A percentile compares a stretch with the other conserved stretches of the same genome.
phyloP scores from a whole-genome alignment of 495 filamentous ascomycete genomes.

The Xylaria acuta region DNA sequence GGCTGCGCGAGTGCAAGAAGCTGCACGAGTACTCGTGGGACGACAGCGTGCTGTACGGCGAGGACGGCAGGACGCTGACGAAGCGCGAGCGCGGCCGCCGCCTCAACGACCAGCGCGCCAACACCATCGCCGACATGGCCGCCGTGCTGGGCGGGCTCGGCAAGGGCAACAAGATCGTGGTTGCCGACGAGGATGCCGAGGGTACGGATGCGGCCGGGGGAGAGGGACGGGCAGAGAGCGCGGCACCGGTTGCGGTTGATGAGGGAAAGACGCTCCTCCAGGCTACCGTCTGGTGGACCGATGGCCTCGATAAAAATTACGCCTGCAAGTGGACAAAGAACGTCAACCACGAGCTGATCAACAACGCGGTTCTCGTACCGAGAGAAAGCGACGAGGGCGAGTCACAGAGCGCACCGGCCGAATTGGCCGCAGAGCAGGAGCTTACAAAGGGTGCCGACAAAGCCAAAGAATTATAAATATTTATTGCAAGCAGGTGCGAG shows the following conservation, averaged over 20 bases:
- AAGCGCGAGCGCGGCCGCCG: constrained; percentile 62
- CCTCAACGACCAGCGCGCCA: constrained; percentile 90
- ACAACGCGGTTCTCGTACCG: constrained; percentile 8
- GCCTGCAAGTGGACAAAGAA: constrained; percentile 71
- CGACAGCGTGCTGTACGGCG: constrained; percentile 56
- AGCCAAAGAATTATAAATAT: constrained; percentile 9
- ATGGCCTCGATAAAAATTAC: constrained; percentile 68
- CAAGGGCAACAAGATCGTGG: constrained; percentile 52
- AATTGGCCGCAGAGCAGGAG: background rate
- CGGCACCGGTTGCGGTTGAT: background rate
- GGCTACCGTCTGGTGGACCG: constrained; percentile 68
- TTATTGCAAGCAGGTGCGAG: background rate
- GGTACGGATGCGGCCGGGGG: constrained; percentile 32
- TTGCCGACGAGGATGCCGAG: constrained; percentile 40
- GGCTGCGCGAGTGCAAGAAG: constrained; percentile 80
- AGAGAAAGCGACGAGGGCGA: background rate
- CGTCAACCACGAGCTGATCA: constrained; percentile 62
- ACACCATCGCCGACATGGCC: constrained; percentile 84
- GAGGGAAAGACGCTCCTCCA: constrained; percentile 42
- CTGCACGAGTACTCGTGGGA: constrained; percentile 71
- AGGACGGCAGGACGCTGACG: constrained; percentile 52
- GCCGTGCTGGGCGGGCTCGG: constrained; percentile 67
- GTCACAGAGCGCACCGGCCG: constrained; percentile 11
- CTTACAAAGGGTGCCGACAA: constrained; percentile 1
- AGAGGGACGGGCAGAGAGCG: constrained; percentile 31